Percentiles rank a stretch among this genome's conserved stretches.
phyloP scores from a whole-genome alignment of 192 early-diverging fungal genomes.

The Cladochytrium replicatum region DNA sequence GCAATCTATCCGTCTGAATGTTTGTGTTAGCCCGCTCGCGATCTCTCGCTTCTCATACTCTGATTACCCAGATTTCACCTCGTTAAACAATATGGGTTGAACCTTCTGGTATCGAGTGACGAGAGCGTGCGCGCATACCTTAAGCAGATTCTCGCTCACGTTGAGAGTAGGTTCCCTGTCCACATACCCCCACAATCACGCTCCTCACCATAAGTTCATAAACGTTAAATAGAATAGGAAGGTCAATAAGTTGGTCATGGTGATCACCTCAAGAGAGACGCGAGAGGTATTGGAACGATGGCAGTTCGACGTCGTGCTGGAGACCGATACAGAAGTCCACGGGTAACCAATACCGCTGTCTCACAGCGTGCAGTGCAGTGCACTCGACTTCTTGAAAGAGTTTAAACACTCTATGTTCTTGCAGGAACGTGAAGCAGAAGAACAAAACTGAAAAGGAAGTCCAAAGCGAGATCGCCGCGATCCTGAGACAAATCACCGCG shows the following conservation, averaged over 20 bases:
- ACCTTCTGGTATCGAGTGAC: conserved; percentile 66
- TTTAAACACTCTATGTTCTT: neutral
- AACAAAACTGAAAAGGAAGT: conserved; percentile 49
- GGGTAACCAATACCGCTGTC: too few species aligned
- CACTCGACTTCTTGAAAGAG: neutral
- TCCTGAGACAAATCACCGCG: conserved; percentile 88
- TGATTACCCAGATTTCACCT: conserved; percentile 76
- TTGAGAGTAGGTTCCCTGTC: conserved; percentile 73
- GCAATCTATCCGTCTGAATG: conserved; percentile 78
- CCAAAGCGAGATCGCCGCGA: conserved; percentile 70
- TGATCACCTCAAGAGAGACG: conserved; percentile 72
- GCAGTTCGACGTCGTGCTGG: conserved; percentile 84
- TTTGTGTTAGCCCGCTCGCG: too few species aligned
- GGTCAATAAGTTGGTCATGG: conserved; percentile 80
- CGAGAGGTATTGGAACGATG: conserved; percentile 80
- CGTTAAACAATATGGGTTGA: conserved; percentile 80
- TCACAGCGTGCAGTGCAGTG: neutral
- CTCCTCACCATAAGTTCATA: too few species aligned
- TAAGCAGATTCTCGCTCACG: conserved; percentile 61
- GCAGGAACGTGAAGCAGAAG: conserved; percentile 1
- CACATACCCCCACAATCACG: too few species aligned
- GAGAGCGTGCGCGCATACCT: conserved; percentile 65
- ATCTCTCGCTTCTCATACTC: too few species aligned
- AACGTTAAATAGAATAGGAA: too few species aligned
- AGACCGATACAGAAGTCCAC: neutral